Conservation (phyloP, 768 basidiomycete genomes). For the Hirschioporus abietinus region DNA sequence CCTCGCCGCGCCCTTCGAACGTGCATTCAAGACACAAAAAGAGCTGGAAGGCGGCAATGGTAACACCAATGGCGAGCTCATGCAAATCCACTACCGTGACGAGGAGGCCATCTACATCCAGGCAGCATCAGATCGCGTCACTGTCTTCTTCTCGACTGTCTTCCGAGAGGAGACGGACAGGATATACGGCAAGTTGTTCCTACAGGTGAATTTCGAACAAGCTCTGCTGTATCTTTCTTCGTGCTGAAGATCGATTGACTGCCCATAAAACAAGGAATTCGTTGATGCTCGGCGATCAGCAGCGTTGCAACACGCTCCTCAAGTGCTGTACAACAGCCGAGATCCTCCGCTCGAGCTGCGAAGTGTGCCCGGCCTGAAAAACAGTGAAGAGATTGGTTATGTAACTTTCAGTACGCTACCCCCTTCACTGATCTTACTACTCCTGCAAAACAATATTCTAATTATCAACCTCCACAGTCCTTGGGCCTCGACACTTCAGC, state of each 20-base stretch:
- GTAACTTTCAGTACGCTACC: slow-evolving; percentile 61
- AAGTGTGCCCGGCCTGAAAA: slow-evolving; percentile 73
- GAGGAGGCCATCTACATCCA: slow-evolving; percentile 97
- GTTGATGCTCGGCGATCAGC: slow-evolving; percentile 96
- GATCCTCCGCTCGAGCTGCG: slow-evolving; percentile 97
- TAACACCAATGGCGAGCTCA: slow-evolving; percentile 69
- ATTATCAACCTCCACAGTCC: slow-evolving; percentile 38
- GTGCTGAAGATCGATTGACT: slow-evolving; percentile 4
- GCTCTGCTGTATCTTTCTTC: slow-evolving; percentile 4
- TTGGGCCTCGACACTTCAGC: slow-evolving; percentile 93
- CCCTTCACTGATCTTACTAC: slow-evolving; percentile 24
- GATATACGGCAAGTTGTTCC: slow-evolving; percentile 95
- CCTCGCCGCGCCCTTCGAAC: slow-evolving; percentile 90
- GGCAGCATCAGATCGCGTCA: slow-evolving; percentile 91
- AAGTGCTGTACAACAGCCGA: slow-evolving; percentile 91
- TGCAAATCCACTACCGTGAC: slow-evolving; percentile 92
- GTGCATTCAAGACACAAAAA: slow-evolving; percentile 79
- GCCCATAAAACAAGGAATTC: slow-evolving; percentile 65
- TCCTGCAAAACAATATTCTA: neutral
- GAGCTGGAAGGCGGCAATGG: slow-evolving; percentile 68
- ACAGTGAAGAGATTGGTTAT: slow-evolving; percentile 88
- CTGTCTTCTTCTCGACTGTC: slow-evolving; percentile 94
- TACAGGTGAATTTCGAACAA: slow-evolving; percentile 58
- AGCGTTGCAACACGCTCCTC: slow-evolving; percentile 92
- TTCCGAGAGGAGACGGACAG: slow-evolving; percentile 98